A percentile compares a stretch with the other conserved stretches of the same genome.
Conservation (phyloP, 805 yeast genomes). For the Saturnispora silvae region DNA sequence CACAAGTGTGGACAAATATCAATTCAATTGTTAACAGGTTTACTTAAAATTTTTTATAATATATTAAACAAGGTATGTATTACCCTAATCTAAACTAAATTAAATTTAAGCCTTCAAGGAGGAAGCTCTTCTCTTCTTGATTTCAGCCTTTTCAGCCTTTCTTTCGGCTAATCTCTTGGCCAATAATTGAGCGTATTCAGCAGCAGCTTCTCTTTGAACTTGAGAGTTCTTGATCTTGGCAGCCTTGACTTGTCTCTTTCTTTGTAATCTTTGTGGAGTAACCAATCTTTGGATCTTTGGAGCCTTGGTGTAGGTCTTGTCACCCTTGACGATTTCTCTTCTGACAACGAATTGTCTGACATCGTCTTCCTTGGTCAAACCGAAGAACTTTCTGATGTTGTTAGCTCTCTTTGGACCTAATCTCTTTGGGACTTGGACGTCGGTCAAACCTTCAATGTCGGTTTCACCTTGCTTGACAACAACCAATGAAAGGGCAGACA, state of each 20-base stretch:
- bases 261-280: conserved; percentile 98
- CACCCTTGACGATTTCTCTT: conserved; percentile 97
- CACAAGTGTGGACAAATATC: conserved; percentile 54
- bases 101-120: conserved; percentile 70
- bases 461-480: conserved; percentile 95
- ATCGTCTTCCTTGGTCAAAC: conserved; percentile 90
- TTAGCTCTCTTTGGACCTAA: conserved; percentile 99
- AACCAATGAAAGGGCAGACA: conserved; percentile 89
- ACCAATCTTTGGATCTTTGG: conserved; percentile 99
- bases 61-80: background rate
- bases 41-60: conserved; percentile 4
- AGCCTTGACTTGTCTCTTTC: conserved; percentile 95
- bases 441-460: conserved; percentile 94
- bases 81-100: conserved; percentile 3
- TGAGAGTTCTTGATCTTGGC: conserved; percentile 94
- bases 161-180: conserved; percentile 97
- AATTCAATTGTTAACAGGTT: conserved; percentile 27
- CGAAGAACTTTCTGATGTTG: conserved; percentile 99
- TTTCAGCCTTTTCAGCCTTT: conserved; percentile 97
- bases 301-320: conserved; percentile 98
- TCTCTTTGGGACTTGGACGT: conserved; percentile 93
- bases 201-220: conserved; percentile 99
- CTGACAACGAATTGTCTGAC: conserved; percentile 89
- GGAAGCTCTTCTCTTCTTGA: conserved; percentile 99
- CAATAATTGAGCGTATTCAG: conserved; percentile 97